Percentiles rank a stretch among this genome's conserved stretches.
phyloP scores from a whole-genome alignment of 139 green algal genomes.

The Volvox africanus region DNA sequence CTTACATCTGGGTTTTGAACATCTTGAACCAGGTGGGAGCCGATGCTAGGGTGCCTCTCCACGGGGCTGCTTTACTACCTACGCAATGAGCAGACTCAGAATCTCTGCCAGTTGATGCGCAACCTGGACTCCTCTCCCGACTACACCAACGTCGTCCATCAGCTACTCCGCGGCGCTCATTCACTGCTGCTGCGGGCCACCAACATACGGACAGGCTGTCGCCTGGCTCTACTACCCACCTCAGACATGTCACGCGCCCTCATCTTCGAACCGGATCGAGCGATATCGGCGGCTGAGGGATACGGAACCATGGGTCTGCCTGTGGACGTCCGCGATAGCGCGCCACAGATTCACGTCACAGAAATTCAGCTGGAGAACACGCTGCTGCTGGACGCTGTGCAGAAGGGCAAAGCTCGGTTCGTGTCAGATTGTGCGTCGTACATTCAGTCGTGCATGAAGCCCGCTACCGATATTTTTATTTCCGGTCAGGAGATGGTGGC shows the following conservation, averaged over 20 bases:
- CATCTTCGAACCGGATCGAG: constrained; percentile 69
- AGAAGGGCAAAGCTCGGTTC: constrained; percentile 78
- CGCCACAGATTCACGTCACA: constrained; percentile 68
- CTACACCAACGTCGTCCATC: constrained; percentile 68
- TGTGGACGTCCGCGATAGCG: constrained; percentile 2
- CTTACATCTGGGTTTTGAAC: no score
- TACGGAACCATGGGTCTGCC: constrained; percentile 7
- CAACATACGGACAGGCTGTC: constrained; percentile 74
- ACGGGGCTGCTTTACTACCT: constrained; percentile 69
- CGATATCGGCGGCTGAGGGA: constrained; percentile 44
- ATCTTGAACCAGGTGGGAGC: constrained; percentile 67
- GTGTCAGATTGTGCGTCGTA: constrained; percentile 72
- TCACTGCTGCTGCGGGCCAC: constrained; percentile 71
- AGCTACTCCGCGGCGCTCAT: constrained; percentile 65
- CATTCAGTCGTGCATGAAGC: constrained; percentile 76
- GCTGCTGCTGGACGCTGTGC: constrained; percentile 71
- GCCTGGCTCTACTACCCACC: constrained; percentile 66
- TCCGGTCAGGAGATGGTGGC: constrained; percentile 67
- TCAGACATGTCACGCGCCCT: constrained; percentile 63
- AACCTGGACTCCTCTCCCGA: constrained; percentile 62
- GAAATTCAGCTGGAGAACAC: constrained; percentile 76
- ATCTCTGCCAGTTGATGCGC: constrained; percentile 71
- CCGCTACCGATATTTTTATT: constrained; percentile 77
- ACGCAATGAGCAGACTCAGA: constrained; percentile 68
- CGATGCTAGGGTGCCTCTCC: constrained; percentile 72